A percentile compares a stretch with the other conserved stretches of the same genome.
Evolutionary conservation across 106 monocot genomes (phyloP).

Genomic region (Agapanthus africanus): DNA sequence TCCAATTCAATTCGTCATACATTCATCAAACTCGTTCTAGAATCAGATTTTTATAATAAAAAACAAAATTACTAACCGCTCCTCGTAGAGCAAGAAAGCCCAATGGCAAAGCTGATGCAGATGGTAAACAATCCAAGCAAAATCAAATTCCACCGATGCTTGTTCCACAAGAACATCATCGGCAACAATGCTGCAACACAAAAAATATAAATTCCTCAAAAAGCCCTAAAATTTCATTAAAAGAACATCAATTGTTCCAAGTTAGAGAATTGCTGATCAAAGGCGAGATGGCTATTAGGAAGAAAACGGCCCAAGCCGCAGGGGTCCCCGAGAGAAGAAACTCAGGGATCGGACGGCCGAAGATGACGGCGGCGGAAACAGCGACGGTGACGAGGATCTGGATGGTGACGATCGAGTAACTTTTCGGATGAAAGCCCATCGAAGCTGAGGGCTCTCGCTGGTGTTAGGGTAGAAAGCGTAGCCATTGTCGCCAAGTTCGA

Average conservation of each 20-base stretch:
- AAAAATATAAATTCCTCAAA: too few relatives aligned
- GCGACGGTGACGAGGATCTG: constrained; percentile 35
- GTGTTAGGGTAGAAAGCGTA: constrained; percentile 35
- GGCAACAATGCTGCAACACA: constrained; percentile 50
- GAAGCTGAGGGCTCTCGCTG: constrained; percentile 35
- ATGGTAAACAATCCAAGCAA: constrained; percentile 47
- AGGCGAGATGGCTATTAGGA: constrained; percentile 20
- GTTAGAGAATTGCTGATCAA: constrained; percentile 15
- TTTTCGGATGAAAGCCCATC: constrained; percentile 57
- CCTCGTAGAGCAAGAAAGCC: constrained; percentile 17
- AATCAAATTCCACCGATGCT: constrained; percentile 44
- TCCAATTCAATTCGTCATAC: too few relatives aligned
- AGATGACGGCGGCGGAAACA: constrained; percentile 17
- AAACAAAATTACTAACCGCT: too few relatives aligned
- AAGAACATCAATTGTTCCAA: too few relatives aligned
- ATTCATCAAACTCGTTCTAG: too few relatives aligned
- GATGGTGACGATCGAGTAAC: constrained; percentile 37
- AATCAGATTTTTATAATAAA: too few relatives aligned
- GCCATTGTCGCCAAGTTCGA: constrained; percentile 10
- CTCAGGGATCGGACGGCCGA: constrained; percentile 18
- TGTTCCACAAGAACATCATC: constrained; percentile 18
- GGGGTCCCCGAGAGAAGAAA: constrained; percentile 32
- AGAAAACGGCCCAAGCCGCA: constrained; percentile 7
- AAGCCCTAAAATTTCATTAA: too few relatives aligned
- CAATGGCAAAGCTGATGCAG: constrained; percentile 30